Evolutionary conservation across 179 eudicot species (phyloP).

Genomic region (Beta lomatogona): DNA sequence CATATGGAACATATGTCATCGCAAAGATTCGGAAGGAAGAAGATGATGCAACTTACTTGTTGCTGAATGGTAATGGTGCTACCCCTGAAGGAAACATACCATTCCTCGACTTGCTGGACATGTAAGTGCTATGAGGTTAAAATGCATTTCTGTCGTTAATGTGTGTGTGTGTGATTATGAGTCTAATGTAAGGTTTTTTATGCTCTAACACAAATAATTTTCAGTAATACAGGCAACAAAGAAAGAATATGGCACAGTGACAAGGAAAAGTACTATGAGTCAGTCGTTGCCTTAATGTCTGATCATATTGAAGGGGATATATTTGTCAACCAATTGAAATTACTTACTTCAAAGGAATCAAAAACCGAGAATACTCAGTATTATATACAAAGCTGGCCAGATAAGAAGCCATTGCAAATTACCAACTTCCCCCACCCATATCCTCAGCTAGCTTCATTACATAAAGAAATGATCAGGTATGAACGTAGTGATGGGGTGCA

Average conservation of each 20-base stretch:
- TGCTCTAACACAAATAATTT: conserved; percentile 21
- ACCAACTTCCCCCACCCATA: conserved; percentile 95
- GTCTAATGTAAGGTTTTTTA: neutral
- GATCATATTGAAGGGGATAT: conserved; percentile 79
- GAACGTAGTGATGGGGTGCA: conserved; percentile 96
- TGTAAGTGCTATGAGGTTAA: conserved; percentile 52
- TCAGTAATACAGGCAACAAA: conserved; percentile 79
- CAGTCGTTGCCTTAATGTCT: conserved; percentile 86
- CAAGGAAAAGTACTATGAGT: conserved; percentile 89
- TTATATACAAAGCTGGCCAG: conserved; percentile 77
- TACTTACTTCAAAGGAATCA: conserved; percentile 90
- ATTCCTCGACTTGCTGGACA: conserved; percentile 86
- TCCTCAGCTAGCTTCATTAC: conserved; percentile 85
- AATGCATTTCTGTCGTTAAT: conserved; percentile 4
- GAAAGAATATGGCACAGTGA: conserved; percentile 99
- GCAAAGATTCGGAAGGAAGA: conserved; percentile 76
- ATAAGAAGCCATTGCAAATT: conserved; percentile 64
- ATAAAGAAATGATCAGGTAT: conserved; percentile 93
- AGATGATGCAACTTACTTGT: conserved; percentile 62
- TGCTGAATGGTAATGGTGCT: conserved; percentile 92
- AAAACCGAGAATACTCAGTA: conserved; percentile 97
- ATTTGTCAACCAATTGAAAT: conserved; percentile 54
- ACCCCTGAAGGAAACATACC: conserved; percentile 93
- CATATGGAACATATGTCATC: conserved; percentile 74
- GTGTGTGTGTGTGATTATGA: neutral